Conservation (phyloP, 768 basidiomycete genomes). For the Pisolithus marmoratus region DNA sequence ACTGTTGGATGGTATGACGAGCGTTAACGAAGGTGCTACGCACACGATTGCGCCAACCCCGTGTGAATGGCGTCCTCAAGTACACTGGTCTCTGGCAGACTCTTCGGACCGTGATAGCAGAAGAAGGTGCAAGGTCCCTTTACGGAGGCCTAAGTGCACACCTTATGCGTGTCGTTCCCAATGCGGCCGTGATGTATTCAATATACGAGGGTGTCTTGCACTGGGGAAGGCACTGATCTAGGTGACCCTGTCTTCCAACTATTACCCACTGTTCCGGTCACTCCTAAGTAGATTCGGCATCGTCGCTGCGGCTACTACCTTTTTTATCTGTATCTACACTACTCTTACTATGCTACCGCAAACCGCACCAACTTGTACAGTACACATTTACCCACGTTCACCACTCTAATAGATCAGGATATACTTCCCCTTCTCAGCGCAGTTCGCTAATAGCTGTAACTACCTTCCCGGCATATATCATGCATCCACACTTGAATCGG, state of each 20-base stretch:
- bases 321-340: constrained; percentile 6
- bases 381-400: constrained; percentile 22
- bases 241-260: not conserved
- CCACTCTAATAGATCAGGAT: constrained; percentile 14
- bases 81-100: constrained; percentile 88
- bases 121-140: constrained; percentile 81
- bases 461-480: no score
- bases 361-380: constrained; percentile 11
- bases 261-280: not conserved
- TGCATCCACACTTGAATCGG: no score
- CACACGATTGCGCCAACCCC: constrained; percentile 87
- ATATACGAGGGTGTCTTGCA: constrained; percentile 85
- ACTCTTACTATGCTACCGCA: constrained; percentile 8
- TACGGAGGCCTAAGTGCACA: constrained; percentile 95
- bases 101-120: constrained; percentile 73
- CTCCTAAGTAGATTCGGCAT: constrained; percentile 9
- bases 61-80: constrained; percentile 68
- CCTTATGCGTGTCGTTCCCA: constrained; percentile 94
- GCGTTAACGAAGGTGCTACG: constrained; percentile 57
- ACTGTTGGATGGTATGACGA: not conserved
- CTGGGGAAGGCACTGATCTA: constrained; percentile 34
- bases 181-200: constrained; percentile 94
- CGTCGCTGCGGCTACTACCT: constrained; percentile 6
- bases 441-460: no score
- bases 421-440: no score